Evolutionary conservation across 306 rosid genomes (phyloP), one percentile per base, ranked within the genome.

Genomic region (Cucurbita moschata): DNA sequence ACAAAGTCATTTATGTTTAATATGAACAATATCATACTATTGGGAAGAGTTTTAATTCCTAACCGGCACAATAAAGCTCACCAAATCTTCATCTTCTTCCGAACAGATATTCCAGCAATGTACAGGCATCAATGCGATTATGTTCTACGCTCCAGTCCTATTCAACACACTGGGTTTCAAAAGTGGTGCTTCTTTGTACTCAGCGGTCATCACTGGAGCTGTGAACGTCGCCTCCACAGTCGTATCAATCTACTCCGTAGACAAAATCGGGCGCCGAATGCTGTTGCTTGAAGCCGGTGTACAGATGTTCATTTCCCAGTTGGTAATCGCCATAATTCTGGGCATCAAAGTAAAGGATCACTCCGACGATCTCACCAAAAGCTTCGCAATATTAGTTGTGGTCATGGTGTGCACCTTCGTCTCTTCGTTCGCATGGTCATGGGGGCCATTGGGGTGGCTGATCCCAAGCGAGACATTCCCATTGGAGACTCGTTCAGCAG

Each of bases 381-480:
- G 84, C 5, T 37, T 68, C 2, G 92, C 77, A 3, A 9, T 84
- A 5, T 49, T 87, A n/a, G 92, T 87, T 57, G 88, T 87, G 52
- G 18, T 89, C 14, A 55, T 89, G 88, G 87, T 89, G 0, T 89
- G 92, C 81, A 73, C 62, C 13, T 88, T 88, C 4, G 88, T 88
- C 5, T 23, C 90, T 4, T 82, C 92, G 3, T 88, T 86, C 35
- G 91, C 88, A 0, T 89, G 91, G 96, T 89, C 96, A 0, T 89
- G 96, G 91, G 96, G 96, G 0, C 89, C 91, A 52, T 82, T 89
- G 1, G 88, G 96, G 1, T 87, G 91, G 96, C 51, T 89, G 15
- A 84, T 89, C 40, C 91, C 96, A 0, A 89, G 91, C 56, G 96
- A 89, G 75, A 87, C 81, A 11, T 87, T 87, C 71, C 83, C 91